Percentiles rank a stretch among this genome's conserved stretches.
Conservation (phyloP, 2,329 filamentous ascomycete genomes). For the Fusarium musae region DNA sequence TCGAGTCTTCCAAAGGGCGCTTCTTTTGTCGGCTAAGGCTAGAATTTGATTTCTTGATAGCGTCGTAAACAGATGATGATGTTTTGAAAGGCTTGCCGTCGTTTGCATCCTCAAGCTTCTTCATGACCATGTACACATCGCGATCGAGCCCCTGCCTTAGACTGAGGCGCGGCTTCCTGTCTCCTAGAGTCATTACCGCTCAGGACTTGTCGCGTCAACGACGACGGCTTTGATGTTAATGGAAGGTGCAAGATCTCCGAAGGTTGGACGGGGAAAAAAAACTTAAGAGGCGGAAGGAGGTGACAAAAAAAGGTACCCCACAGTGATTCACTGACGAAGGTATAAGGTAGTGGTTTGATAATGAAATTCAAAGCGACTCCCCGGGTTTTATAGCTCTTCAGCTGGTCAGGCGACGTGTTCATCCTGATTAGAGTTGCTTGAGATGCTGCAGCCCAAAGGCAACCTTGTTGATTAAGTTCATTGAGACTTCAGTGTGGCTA, state of each 20-base stretch:
- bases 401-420: no score
- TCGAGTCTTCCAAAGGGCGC: conserved; percentile 82
- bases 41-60: conserved; percentile 87
- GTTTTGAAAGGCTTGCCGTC: conserved; percentile 61
- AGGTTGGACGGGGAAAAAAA: not conserved
- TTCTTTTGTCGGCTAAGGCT: conserved; percentile 86
- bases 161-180: conserved; percentile 20
- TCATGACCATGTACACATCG: conserved; percentile 82
- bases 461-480: no score
- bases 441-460: no score
- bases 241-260: not conserved
- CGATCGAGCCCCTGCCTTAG: conserved; percentile 63
- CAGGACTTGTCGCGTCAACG: not conserved
- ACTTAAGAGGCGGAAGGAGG: not conserved
- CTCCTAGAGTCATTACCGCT: conserved; percentile 28
- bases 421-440: no score
- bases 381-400: no score
- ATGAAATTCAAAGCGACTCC: no score
- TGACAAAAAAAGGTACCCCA: conserved; percentile 3
- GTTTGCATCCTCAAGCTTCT: conserved; percentile 77
- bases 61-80: conserved; percentile 75
- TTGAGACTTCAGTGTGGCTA: no score
- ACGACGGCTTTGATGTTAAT: not conserved
- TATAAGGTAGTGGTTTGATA: no score
- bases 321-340: no score